Percentiles rank a stretch among this genome's conserved stretches.
Evolutionary conservation across 768 basidiomycete species (phyloP).

Genomic region (Boletus vinaceobasis): DNA sequence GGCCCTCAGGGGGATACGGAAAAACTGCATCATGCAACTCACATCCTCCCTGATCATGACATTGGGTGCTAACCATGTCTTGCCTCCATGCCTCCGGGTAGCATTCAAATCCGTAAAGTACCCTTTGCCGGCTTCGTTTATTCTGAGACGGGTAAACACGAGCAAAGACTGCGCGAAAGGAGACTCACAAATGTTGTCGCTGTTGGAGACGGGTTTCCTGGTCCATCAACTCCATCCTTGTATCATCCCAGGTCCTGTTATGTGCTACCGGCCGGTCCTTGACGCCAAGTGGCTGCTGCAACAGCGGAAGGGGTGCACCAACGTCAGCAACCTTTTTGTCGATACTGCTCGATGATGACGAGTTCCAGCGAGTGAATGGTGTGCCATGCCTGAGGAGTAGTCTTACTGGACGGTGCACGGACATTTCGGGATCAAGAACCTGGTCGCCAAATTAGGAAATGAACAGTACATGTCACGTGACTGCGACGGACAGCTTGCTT

Average conservation of each 20-base stretch:
- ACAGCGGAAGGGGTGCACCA: conserved; percentile 30
- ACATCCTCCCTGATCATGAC: conserved; percentile 90
- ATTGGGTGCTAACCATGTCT: conserved; percentile 90
- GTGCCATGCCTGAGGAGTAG: conserved; percentile 8
- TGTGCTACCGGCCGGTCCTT: conserved; percentile 61
- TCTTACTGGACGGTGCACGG: conserved; percentile 7
- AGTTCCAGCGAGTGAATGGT: conserved; percentile 17
- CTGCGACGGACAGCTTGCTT: too few relatives aligned
- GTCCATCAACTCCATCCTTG: conserved; percentile 66
- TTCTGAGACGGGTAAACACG: conserved; percentile 32
- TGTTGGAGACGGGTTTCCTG: conserved; percentile 68
- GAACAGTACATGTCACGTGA: neutral
- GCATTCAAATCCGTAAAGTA: conserved; percentile 88
- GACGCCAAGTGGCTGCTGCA: conserved; percentile 76
- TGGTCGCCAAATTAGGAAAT: conserved; percentile 19
- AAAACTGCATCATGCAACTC: conserved; percentile 30
- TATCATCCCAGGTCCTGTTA: conserved; percentile 55
- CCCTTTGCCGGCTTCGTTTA: conserved; percentile 67
- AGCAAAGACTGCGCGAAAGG: neutral
- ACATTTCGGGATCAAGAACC: conserved; percentile 23
- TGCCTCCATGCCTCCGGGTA: conserved; percentile 80
- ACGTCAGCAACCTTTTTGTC: neutral
- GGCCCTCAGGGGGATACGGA: neutral
- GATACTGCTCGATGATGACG: conserved; percentile 10
- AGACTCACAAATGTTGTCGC: conserved; percentile 53